These are phyloP conservation scores for Aspergillus tanneri DNA, from an alignment of 2,329 filamentous ascomycete species.

Conservation along the genomic window DNA sequence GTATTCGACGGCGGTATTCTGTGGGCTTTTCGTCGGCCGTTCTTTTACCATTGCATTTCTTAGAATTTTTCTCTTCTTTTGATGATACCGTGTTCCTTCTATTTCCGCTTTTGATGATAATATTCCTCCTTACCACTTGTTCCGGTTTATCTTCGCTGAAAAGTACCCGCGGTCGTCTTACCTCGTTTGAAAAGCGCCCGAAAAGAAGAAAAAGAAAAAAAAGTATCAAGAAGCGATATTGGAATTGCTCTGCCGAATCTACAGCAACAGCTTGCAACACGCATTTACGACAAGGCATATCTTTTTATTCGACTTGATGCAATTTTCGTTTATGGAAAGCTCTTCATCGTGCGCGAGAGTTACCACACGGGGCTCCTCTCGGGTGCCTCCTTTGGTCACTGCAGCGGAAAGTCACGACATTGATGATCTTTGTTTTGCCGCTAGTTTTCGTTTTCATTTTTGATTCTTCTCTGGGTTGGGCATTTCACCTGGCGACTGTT, in stretches of 20 bases:
- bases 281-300: conserved; percentile 16
- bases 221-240: conserved; percentile 28
- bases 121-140: conserved; percentile 29
- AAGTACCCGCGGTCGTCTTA: conserved; percentile 34
- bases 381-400: conserved; percentile 21
- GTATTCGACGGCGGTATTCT: conserved; percentile 5
- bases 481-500: conserved; percentile 40
- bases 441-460: conserved; percentile 19
- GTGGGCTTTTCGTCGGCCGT: conserved; percentile 11
- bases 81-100: conserved; percentile 33
- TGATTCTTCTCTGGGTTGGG: conserved; percentile 32
- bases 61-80: conserved; percentile 22
- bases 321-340: conserved; percentile 16
- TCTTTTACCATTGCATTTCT: conserved; percentile 25
- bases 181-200: conserved; percentile 27
- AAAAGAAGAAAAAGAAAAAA: conserved; percentile 35
- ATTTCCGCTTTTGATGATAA: conserved; percentile 27
- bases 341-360: conserved; percentile 18
- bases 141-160: conserved; percentile 33
- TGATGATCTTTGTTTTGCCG: conserved; percentile 34
- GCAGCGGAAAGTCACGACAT: conserved; percentile 36
- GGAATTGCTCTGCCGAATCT: conserved; percentile 22
- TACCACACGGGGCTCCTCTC: conserved; percentile 5
- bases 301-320: conserved; percentile 17
- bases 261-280: conserved; percentile 15